phyloP scores from a whole-genome alignment of 2,329 filamentous ascomycete genomes.

The Xylariales sp. region DNA sequence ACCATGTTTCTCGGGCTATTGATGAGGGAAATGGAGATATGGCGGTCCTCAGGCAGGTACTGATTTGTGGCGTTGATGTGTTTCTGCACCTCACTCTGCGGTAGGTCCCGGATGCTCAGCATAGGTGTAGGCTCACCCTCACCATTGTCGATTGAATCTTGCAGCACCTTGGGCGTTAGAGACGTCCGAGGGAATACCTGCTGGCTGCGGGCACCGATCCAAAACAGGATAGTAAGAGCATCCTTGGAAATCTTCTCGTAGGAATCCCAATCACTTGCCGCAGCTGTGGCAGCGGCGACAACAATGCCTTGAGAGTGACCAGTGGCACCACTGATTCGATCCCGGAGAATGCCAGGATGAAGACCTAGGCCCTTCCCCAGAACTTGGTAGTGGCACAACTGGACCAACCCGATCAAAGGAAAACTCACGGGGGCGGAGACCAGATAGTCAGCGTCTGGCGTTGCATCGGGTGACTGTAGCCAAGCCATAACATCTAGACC shows the following conservation, averaged over 20 bases:
- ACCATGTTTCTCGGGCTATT: conserved; percentile 98
- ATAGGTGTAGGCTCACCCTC: conserved; percentile 96
- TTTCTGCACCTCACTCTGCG: conserved; percentile 83
- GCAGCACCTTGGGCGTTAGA: conserved; percentile 81
- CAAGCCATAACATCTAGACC: conserved; percentile 93
- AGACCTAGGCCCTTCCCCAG: conserved; percentile 88
- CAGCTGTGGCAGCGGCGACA: conserved; percentile 85
- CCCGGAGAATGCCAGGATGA: conserved; percentile 81
- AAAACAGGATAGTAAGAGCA: conserved; percentile 90
- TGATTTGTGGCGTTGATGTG: conserved; percentile 97
- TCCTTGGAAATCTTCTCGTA: conserved; percentile 76
- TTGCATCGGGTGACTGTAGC: conserved; percentile 83
- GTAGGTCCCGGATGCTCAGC: conserved; percentile 93
- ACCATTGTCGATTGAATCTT: conserved; percentile 89
- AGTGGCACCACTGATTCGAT: conserved; percentile 80
- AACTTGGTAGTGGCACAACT: conserved; percentile 92
- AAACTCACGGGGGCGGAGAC: conserved; percentile 94
- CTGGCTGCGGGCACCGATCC: conserved; percentile 95
- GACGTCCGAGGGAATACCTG: conserved; percentile 96
- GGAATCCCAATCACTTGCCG: conserved; percentile 88
- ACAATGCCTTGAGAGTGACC: conserved; percentile 97
- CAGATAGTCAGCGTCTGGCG: conserved; percentile 90
- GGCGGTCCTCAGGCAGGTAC: conserved; percentile 85
- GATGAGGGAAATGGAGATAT: conserved; percentile 91
- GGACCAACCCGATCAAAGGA: conserved; percentile 90